Evolutionary conservation across 116 monocot genomes (phyloP).

Genomic region (Posidonia oceanica): DNA sequence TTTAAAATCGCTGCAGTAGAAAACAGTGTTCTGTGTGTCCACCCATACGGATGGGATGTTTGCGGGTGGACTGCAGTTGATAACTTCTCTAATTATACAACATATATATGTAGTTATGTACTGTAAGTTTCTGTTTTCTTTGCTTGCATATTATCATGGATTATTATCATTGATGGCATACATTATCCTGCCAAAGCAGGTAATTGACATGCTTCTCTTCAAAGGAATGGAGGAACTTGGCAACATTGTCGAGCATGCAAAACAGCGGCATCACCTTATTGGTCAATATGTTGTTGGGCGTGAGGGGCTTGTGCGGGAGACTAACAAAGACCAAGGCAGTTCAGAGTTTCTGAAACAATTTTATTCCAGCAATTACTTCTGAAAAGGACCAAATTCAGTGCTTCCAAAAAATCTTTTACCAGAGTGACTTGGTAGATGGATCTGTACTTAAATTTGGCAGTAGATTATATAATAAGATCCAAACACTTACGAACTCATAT

Average conservation of each 20-base stretch:
- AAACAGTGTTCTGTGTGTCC: too few species aligned
- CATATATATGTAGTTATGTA: too few species aligned
- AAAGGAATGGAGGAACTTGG: constrained; percentile 83
- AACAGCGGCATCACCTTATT: constrained; percentile 89
- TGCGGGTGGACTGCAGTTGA: too few species aligned
- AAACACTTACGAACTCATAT: not conserved
- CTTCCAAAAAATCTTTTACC: not conserved
- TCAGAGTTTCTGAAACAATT: constrained; percentile 87
- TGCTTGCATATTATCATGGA: too few species aligned
- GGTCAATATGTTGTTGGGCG: constrained; percentile 86
- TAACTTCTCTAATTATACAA: too few species aligned
- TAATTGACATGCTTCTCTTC: constrained; percentile 94
- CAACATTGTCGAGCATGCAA: constrained; percentile 77
- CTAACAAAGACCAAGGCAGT: constrained; percentile 38
- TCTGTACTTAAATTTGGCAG: not conserved
- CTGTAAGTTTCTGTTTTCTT: too few species aligned
- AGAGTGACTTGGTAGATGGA: not conserved
- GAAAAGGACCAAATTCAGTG: not conserved
- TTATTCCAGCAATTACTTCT: constrained; percentile 87
- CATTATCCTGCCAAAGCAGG: constrained; percentile 25
- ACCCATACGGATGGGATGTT: too few species aligned
- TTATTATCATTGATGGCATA: too few species aligned
- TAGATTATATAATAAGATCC: not conserved
- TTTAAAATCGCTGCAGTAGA: too few species aligned
- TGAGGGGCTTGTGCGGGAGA: constrained; percentile 30